Conservation (phyloP, 257 asterid genomes). For the Salvia rosmarinus region DNA sequence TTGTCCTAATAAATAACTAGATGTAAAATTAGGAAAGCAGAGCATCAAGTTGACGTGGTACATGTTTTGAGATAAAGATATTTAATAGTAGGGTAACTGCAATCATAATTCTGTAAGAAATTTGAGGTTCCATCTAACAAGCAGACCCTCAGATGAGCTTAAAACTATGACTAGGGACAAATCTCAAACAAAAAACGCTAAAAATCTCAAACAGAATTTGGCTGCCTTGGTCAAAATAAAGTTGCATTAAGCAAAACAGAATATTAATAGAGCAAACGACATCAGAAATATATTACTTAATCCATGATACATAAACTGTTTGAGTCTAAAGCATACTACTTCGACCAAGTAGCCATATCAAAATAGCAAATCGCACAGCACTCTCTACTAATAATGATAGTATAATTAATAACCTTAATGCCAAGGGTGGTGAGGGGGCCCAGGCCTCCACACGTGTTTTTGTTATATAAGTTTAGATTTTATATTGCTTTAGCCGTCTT, state of each 20-base stretch:
- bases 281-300: neutral
- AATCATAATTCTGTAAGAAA: neutral
- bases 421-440: too few species aligned
- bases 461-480: too few species aligned
- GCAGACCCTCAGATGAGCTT: slow-evolving; percentile 13
- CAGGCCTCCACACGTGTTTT: too few species aligned
- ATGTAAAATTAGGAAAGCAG: neutral
- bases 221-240: neutral
- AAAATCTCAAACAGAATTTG: slow-evolving; percentile 14
- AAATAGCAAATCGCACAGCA: neutral
- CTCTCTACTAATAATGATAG: too few species aligned
- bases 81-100: neutral
- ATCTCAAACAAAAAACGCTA: neutral
- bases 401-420: too few species aligned
- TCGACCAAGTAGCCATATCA: neutral
- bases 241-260: neutral
- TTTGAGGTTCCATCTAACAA: neutral
- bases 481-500: too few species aligned
- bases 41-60: neutral
- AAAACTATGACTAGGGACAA: slow-evolving; percentile 21
- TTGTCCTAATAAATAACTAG: neutral
- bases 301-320: too few species aligned
- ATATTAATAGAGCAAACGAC: neutral
- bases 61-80: slow-evolving; percentile 5
- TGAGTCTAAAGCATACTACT: neutral